Conservation (phyloP, 1,139 yeast genomes). For the Meyerozyma smithsonii region DNA sequence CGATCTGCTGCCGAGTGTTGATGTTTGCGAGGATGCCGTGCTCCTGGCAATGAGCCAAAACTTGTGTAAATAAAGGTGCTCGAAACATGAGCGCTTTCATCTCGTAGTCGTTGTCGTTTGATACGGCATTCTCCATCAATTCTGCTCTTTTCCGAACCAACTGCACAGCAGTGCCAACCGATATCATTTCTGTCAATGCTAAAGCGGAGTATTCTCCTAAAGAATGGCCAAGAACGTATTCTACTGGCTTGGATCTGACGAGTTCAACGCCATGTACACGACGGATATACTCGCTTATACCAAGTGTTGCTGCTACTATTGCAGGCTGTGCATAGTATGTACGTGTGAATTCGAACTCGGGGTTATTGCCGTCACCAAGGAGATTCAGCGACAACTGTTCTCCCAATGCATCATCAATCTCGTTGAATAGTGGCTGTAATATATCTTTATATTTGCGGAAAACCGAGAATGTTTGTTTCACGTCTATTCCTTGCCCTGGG, state of each 20-base stretch:
- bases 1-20: constrained; percentile 4
- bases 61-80: background rate
- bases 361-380: constrained; percentile 6
- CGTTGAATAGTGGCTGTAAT: constrained; percentile 8
- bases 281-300: constrained; percentile 6
- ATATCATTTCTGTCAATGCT: constrained; percentile 8
- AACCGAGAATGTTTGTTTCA: constrained; percentile 8
- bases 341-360: constrained; percentile 7
- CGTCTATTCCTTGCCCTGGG: constrained; percentile 12
- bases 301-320: constrained; percentile 10
- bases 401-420: constrained; percentile 9
- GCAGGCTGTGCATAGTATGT: constrained; percentile 14
- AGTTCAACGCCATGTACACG: constrained; percentile 8
- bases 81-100: constrained; percentile 7
- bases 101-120: constrained; percentile 5
- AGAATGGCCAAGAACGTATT: constrained; percentile 11
- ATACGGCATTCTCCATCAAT: constrained; percentile 9
- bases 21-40: constrained; percentile 2
- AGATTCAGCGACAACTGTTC: constrained; percentile 8
- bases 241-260: constrained; percentile 5
- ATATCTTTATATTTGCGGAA: constrained; percentile 6
- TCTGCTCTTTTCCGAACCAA: constrained; percentile 10
- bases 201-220: constrained; percentile 13
- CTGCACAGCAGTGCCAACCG: constrained; percentile 8
- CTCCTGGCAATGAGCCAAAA: background rate